Evolutionary conservation across 148 eudicot species (phyloP).

Genomic region (Selenicereus undatus): DNA sequence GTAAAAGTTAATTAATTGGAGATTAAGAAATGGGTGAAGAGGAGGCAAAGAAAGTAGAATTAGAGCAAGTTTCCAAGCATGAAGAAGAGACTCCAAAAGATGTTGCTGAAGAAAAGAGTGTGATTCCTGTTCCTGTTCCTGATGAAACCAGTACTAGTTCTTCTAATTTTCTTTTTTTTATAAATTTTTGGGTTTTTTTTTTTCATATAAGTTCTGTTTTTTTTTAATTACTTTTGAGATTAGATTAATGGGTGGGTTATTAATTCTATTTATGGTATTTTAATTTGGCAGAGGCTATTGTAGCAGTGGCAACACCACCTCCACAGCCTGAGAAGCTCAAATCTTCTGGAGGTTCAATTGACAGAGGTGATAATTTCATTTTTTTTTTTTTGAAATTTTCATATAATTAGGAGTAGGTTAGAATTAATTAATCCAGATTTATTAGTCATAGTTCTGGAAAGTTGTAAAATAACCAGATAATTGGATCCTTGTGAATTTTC

Average conservation of each 20-base stretch:
- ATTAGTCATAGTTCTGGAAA: not conserved
- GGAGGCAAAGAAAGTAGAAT: constrained; percentile 25
- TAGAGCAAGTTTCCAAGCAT: not conserved
- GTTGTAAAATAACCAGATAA: not conserved
- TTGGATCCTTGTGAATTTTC: constrained; percentile 1
- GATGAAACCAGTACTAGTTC: constrained; percentile 27
- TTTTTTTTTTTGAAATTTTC: not conserved
- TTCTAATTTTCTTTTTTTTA: not conserved
- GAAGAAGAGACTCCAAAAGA: constrained; percentile 23
- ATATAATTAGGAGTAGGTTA: not conserved
- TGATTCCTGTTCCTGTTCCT: constrained; percentile 32
- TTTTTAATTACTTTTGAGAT: too few species aligned
- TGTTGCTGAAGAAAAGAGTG: constrained; percentile 28
- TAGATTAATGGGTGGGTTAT: not conserved
- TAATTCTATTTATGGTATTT: not conserved
- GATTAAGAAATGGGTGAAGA: constrained; percentile 26
- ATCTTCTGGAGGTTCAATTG: constrained; percentile 30
- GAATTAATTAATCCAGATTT: not conserved
- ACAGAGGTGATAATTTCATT: constrained; percentile 32
- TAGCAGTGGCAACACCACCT: constrained; percentile 24
- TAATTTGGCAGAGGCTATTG: constrained; percentile 30
- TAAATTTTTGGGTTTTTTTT: too few species aligned
- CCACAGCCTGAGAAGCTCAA: constrained; percentile 25
- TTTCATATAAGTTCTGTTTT: not conserved
- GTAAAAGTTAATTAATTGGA: not conserved